Evolutionary conservation across 345 rosid genomes (phyloP), one percentile per base, ranked within the genome.

Genomic region (Eucalyptus leucophloia): DNA sequence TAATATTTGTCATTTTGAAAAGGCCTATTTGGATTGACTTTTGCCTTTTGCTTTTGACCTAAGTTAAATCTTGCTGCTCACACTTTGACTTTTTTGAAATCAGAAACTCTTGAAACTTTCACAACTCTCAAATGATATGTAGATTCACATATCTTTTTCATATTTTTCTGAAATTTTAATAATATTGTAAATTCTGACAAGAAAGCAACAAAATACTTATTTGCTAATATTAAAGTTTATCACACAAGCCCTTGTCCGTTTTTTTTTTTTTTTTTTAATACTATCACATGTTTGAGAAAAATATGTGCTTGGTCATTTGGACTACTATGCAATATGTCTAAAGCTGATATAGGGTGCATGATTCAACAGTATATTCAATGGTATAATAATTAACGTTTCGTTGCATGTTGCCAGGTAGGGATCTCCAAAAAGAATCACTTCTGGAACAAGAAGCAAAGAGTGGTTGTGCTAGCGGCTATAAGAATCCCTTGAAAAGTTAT

Each of bases 401-500:
- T 50, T 16, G 34, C 9, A 51, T 51, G 65, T 89, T 86, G 82
- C 85, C 92, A 93, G 93, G 90, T 87, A 90, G 53, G 86, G 92
- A 89, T 87, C 90, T 86, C 90, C 90, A 65, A 45, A 80, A 89
- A 21, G 47, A 77, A 77, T 77, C 85, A 77, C 30, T 77, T 77
- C 47, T 9, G 47, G 47, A 21, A 40, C 85, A 77, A 77, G 85
- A 77, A 77, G 45, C 28, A 24, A 77, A 77, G 47, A 23, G 47
- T 89, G 89, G 81, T 53, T 72, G 32, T 88, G 88, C 34, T 81
- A 44, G 9, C 37, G 60, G 53, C 87, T 45, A 83, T 85, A 91
- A 91, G 49, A 21, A 42, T 89, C 83, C 88, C 89, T 88, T 88
- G 58, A 86, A 88, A 88, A 86, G 90, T 80, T 88, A 81, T 85